Conservation (phyloP, 306 rosid species). For the Vachellia pachyceras region DNA sequence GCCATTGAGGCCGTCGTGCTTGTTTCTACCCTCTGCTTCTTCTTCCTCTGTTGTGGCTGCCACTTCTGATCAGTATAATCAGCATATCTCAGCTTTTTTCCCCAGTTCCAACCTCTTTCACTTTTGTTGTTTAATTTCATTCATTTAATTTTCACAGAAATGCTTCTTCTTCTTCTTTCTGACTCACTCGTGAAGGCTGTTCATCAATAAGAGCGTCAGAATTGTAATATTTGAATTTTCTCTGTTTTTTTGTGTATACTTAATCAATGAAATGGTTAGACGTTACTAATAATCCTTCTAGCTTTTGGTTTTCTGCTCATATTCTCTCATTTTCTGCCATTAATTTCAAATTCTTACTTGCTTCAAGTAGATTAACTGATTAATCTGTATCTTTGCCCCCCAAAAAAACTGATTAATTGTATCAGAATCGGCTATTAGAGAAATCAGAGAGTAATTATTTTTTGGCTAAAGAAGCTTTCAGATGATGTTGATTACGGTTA, state of each 20-base stretch:
- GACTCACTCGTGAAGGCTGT: background rate
- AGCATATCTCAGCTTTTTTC: constrained; percentile 1
- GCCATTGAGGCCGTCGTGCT: constrained; percentile 69
- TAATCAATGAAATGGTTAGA: background rate
- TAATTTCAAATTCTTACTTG: background rate
- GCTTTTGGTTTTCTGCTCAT: background rate
- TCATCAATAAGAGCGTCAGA: background rate
- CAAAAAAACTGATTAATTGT: too few relatives aligned
- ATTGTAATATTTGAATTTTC: background rate
- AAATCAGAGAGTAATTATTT: background rate
- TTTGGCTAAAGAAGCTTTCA: background rate
- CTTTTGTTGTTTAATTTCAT: background rate
- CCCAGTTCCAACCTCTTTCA: background rate
- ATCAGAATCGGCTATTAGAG: background rate
- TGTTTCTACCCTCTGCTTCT: constrained; percentile 72
- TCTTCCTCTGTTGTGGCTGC: constrained; percentile 84
- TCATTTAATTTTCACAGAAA: background rate
- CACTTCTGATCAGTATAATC: constrained; percentile 46
- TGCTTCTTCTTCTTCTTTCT: background rate
- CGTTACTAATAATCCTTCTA: background rate
- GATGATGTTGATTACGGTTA: background rate
- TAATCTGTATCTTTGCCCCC: too few relatives aligned
- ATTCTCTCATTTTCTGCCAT: background rate
- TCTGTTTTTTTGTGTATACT: background rate
- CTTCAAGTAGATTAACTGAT: background rate